Percentiles rank a stretch among this genome's conserved stretches.
These are phyloP conservation scores for Myriangium duriaei DNA, from an alignment of 2,329 filamentous ascomycete genomes.

Conservation along the genomic window DNA sequence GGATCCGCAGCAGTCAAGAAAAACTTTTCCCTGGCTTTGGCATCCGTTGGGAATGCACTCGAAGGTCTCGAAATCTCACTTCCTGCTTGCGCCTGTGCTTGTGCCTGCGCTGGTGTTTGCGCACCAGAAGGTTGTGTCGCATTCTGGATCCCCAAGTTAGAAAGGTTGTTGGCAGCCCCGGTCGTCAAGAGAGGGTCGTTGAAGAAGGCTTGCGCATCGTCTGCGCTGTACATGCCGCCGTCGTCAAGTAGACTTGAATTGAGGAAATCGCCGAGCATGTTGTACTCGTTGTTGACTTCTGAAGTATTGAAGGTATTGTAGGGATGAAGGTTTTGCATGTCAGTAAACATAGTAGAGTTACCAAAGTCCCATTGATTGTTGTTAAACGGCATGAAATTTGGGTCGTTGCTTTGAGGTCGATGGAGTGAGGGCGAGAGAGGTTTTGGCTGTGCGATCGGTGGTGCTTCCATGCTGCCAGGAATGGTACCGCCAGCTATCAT, in stretches of 20 bases:
- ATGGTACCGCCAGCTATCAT: constrained; percentile 7
- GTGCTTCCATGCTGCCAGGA: constrained; percentile 16
- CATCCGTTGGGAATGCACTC: constrained; percentile 51
- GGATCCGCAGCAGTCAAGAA: constrained; percentile 96
- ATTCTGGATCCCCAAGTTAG: constrained; percentile 19
- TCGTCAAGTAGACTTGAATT: constrained; percentile 82
- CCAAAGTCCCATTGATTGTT: constrained; percentile 71
- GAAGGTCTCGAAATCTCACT: constrained; percentile 49
- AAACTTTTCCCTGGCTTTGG: constrained; percentile 65
- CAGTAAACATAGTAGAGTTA: constrained; percentile 67
- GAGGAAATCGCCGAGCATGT: constrained; percentile 90
- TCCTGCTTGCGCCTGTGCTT: constrained; percentile 31
- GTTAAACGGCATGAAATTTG: constrained; percentile 14
- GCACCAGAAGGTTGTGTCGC: constrained; percentile 8
- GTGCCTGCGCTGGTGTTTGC: too few relatives aligned
- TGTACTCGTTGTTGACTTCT: constrained; percentile 93
- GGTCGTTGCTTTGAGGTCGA: constrained; percentile 47
- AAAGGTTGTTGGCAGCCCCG: constrained; percentile 30
- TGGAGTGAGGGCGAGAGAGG: constrained; percentile 53
- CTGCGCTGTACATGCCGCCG: constrained; percentile 28
- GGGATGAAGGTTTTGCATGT: constrained; percentile 87
- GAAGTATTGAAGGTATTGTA: constrained; percentile 92
- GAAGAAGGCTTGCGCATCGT: constrained; percentile 41
- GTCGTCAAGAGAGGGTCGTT: constrained; percentile 43
- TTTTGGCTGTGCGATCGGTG: constrained; percentile 61